phyloP scores from a whole-genome alignment of 495 filamentous ascomycete genomes.

The Penicillium atrosanguineum region DNA sequence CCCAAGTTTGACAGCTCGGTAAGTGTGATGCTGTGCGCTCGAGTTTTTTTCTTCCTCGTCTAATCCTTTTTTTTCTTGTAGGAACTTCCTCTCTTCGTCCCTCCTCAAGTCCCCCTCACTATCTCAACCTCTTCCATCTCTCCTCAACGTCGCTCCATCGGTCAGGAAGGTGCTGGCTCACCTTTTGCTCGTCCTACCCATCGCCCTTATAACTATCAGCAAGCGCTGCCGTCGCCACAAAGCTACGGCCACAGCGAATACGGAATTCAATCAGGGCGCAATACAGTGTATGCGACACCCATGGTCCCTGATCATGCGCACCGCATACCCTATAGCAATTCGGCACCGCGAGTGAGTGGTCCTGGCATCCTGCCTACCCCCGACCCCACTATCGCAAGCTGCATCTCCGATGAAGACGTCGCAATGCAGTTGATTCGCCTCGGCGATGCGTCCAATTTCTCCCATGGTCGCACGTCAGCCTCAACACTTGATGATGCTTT shows the following conservation, averaged over 20 bases:
- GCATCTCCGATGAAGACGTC: slow-evolving; percentile 96
- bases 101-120: slow-evolving; percentile 84
- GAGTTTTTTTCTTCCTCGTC: slow-evolving; percentile 6
- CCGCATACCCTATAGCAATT: slow-evolving; percentile 53
- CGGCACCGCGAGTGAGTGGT: slow-evolving; percentile 39
- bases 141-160: slow-evolving; percentile 72
- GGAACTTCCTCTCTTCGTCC: slow-evolving; percentile 94
- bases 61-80: slow-evolving; percentile 36
- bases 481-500: slow-evolving; percentile 91
- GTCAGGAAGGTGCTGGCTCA: slow-evolving; percentile 57
- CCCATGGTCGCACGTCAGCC: slow-evolving; percentile 85
- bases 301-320: slow-evolving; percentile 60
- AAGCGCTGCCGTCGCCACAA: slow-evolving; percentile 74
- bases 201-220: slow-evolving; percentile 68
- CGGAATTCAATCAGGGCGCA: slow-evolving; percentile 35
- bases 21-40: slow-evolving; percentile 41
- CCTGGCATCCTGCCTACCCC: slow-evolving; percentile 81
- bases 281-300: slow-evolving; percentile 48
- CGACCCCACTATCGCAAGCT: slow-evolving; percentile 90
- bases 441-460: slow-evolving; percentile 87
- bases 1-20: slow-evolving; percentile 98
- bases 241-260: slow-evolving; percentile 62
- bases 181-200: slow-evolving; percentile 71
- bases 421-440: slow-evolving; percentile 93
- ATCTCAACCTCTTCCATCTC: slow-evolving; percentile 90